phyloP scores from a whole-genome alignment of 106 monocot genomes.

The Hemerocallis citrina region DNA sequence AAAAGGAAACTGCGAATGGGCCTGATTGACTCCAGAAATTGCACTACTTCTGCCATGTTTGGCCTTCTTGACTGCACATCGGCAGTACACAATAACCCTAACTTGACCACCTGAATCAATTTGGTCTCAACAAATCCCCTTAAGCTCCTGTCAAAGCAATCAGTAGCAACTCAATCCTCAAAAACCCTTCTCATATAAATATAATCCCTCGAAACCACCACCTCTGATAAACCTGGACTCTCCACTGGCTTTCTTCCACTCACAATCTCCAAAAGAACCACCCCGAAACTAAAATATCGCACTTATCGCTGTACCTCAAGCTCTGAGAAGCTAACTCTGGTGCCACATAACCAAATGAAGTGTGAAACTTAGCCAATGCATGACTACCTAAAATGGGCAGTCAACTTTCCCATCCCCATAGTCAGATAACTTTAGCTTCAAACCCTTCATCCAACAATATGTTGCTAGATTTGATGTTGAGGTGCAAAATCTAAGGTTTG shows the following conservation, averaged over 20 bases:
- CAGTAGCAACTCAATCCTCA: constrained; percentile 51
- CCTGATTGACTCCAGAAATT: constrained; percentile 80
- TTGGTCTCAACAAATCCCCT: constrained; percentile 60
- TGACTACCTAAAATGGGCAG: constrained; percentile 63
- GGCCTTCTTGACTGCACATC: constrained; percentile 58
- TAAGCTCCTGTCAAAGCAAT: constrained; percentile 70
- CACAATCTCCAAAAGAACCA: constrained; percentile 77
- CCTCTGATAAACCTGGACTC: constrained; percentile 39
- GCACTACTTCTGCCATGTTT: constrained; percentile 94
- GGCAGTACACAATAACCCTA: constrained; percentile 82
- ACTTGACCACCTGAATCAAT: constrained; percentile 79
- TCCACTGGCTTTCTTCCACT: constrained; percentile 88
- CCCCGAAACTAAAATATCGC: constrained; percentile 94
- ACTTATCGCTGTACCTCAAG: constrained; percentile 79
- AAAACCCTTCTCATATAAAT: constrained; percentile 59
- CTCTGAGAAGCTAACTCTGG: constrained; percentile 84
- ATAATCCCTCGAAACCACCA: constrained; percentile 58
- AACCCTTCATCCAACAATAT: constrained; percentile 65
- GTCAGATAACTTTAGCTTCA: constrained; percentile 72
- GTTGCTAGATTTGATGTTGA: constrained; percentile 88
- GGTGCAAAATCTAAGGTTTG: constrained; percentile 79
- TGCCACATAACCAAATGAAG: constrained; percentile 72
- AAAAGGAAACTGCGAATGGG: not conserved
- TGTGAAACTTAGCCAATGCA: constrained; percentile 43
- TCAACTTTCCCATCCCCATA: constrained; percentile 77